Evolutionary conservation across 2,329 filamentous ascomycete genomes (phyloP).

Genomic region (Stachybotrys elegans): DNA sequence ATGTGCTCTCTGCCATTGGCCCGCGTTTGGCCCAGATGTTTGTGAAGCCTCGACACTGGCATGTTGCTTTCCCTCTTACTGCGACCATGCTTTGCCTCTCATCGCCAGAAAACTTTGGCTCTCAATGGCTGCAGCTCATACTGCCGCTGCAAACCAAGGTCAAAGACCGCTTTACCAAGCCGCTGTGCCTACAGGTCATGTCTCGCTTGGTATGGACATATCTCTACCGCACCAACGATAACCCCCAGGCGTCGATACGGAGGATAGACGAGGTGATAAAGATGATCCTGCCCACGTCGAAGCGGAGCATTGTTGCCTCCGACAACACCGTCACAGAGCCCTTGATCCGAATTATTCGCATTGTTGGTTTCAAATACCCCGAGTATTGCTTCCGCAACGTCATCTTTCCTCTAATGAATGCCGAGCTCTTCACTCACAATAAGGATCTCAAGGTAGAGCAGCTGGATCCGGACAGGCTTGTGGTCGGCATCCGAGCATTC

Average conservation of each 20-base stretch:
- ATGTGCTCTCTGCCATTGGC: constrained; percentile 74
- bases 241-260: constrained; percentile 58
- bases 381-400: constrained; percentile 90
- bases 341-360: constrained; percentile 86
- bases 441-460: constrained; percentile 83
- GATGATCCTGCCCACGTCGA: constrained; percentile 75
- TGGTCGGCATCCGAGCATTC: constrained; percentile 94
- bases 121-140: constrained; percentile 82
- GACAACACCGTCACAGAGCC: constrained; percentile 84
- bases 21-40: constrained; percentile 80
- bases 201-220: constrained; percentile 93
- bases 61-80: constrained; percentile 80
- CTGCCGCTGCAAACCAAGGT: constrained; percentile 72
- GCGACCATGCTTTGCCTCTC: constrained; percentile 85
- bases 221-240: constrained; percentile 77
- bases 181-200: constrained; percentile 80
- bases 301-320: constrained; percentile 74
- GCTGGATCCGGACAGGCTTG: constrained; percentile 91
- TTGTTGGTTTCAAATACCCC: constrained; percentile 89
- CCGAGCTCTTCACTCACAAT: constrained; percentile 74
- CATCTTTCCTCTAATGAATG: constrained; percentile 93
- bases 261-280: constrained; percentile 89
- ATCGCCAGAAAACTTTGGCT: constrained; percentile 73
- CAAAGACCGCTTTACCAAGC: constrained; percentile 76
- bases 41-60: constrained; percentile 88